These are phyloP conservation scores for Neospermospora avenae DNA, from an alignment of 2,329 filamentous ascomycete genomes.

Conservation along the genomic window DNA sequence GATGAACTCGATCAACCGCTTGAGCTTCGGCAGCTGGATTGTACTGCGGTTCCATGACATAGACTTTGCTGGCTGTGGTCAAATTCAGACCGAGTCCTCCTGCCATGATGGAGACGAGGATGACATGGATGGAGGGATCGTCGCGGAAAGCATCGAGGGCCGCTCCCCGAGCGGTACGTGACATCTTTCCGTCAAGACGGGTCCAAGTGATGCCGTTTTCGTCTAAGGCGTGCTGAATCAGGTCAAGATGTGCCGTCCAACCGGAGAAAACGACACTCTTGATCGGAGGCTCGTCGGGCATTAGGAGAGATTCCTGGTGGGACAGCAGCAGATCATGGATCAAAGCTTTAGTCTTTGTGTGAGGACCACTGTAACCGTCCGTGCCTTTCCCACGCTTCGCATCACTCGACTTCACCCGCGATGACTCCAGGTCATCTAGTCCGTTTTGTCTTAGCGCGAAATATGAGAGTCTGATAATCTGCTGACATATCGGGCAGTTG, in stretches of 20 bases:
- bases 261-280: slow-evolving; percentile 94
- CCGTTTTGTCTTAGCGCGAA: slow-evolving; percentile 59
- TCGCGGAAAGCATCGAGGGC: slow-evolving; percentile 78
- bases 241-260: slow-evolving; percentile 93
- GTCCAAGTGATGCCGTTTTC: slow-evolving; percentile 64
- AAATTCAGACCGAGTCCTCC: slow-evolving; percentile 90
- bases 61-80: slow-evolving; percentile 80
- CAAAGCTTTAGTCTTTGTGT: slow-evolving; percentile 86
- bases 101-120: slow-evolving; percentile 88
- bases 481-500: slow-evolving; percentile 67
- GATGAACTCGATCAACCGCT: slow-evolving; percentile 88
- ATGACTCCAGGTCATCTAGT: slow-evolving; percentile 32
- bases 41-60: slow-evolving; percentile 98
- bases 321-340: slow-evolving; percentile 68
- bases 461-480: slow-evolving; percentile 59
- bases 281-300: slow-evolving; percentile 62
- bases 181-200: slow-evolving; percentile 91
- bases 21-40: slow-evolving; percentile 95
- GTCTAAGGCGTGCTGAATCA: slow-evolving; percentile 80
- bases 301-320: slow-evolving; percentile 57
- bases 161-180: slow-evolving; percentile 65
- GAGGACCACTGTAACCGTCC: slow-evolving; percentile 75
- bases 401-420: slow-evolving; percentile 26
- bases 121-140: slow-evolving; percentile 68
- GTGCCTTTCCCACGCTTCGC: slow-evolving; percentile 56